Conservation (phyloP, 2,329 filamentous ascomycete species). For the Clonostachys byssicola region DNA sequence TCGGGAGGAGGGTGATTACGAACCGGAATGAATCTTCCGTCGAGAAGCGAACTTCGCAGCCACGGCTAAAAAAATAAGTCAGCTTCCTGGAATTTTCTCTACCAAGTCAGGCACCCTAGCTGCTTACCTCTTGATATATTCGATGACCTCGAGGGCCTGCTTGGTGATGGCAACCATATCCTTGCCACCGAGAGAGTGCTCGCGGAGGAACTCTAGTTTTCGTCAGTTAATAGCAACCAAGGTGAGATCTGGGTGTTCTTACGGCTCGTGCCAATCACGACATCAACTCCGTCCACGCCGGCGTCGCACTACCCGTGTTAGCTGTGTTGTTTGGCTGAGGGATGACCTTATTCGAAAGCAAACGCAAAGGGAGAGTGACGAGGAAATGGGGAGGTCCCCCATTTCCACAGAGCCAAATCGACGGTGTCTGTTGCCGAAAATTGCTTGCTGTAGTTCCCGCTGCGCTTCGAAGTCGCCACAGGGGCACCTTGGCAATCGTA, state of each 20-base stretch:
- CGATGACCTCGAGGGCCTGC: conserved; percentile 75
- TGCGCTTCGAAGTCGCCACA: too few relatives aligned
- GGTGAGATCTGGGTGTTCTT: too few relatives aligned
- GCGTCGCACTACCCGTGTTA: too few relatives aligned
- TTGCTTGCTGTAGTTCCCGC: too few relatives aligned
- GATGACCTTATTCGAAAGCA: too few relatives aligned
- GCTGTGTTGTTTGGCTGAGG: too few relatives aligned
- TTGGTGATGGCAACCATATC: conserved; percentile 75
- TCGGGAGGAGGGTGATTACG: neutral
- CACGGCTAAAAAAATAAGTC: conserved; percentile 2
- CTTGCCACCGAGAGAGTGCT: conserved; percentile 76
- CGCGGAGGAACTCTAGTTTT: conserved; percentile 65
- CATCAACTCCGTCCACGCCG: conserved; percentile 75
- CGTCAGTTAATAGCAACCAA: too few relatives aligned
- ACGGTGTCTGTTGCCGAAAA: too few relatives aligned
- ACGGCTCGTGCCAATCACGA: conserved; percentile 68
- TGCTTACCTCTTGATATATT: conserved; percentile 67
- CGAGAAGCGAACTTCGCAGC: conserved; percentile 40
- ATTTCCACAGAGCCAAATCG: too few relatives aligned
- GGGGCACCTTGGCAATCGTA: too few relatives aligned
- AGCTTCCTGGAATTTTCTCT: neutral
- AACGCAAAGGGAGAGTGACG: too few relatives aligned
- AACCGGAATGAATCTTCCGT: conserved; percentile 83
- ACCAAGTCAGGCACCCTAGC: neutral
- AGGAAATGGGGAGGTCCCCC: too few relatives aligned